Evolutionary conservation across 176 grass and related monocot species (phyloP).

Genomic region (Cocos nucifera): DNA sequence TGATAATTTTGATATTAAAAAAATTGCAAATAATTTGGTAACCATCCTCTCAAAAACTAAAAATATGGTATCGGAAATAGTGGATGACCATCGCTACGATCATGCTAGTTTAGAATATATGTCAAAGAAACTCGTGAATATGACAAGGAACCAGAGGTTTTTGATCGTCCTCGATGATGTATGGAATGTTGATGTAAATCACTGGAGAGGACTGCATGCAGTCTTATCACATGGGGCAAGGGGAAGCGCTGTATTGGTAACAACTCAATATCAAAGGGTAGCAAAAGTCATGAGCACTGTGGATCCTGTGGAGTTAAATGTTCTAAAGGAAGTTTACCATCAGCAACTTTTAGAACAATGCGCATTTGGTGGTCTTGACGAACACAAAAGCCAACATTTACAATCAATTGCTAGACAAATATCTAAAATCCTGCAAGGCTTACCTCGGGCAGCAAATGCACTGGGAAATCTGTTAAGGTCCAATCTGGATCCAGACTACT

Average conservation of each 20-base stretch:
- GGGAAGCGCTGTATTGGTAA: constrained; percentile 15
- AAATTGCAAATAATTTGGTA: constrained; percentile 10
- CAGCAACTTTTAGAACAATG: constrained; percentile 17
- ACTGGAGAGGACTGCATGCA: neutral
- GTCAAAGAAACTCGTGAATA: no score
- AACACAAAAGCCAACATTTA: no score
- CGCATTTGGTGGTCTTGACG: no score
- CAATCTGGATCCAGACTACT: constrained; percentile 8
- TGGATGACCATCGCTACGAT: no score
- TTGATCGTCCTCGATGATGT: constrained; percentile 36
- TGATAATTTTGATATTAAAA: constrained; percentile 7
- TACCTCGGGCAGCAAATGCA: constrained; percentile 10
- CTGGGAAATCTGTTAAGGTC: constrained; percentile 17
- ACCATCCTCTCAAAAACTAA: neutral
- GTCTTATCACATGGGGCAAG: neutral
- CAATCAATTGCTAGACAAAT: no score
- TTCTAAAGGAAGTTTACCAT: constrained; percentile 7
- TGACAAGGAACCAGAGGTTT: neutral
- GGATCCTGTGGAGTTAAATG: constrained; percentile 7
- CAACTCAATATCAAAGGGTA: constrained; percentile 28
- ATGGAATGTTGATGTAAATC: constrained; percentile 6
- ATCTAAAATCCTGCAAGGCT: no score
- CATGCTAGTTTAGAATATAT: no score
- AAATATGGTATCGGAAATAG: neutral
- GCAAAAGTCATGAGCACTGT: constrained; percentile 18